Evolutionary conservation across 305 asterid genomes (phyloP), one percentile per base, ranked within the genome.

Genomic region (Fraxinus paxiana): DNA sequence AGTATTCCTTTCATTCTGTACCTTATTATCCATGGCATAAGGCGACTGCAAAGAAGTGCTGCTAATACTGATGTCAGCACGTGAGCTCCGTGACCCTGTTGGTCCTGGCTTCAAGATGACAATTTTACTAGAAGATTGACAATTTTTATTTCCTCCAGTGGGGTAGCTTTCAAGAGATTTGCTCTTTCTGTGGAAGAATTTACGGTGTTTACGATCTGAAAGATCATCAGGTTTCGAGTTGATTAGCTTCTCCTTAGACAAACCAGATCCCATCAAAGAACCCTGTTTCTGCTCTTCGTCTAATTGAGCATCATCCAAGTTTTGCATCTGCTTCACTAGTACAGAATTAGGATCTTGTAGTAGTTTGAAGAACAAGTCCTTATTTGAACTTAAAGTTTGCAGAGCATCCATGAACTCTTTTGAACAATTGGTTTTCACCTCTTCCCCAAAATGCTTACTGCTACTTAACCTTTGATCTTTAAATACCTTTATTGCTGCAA

Each of bases 71-170:
- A 61, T 78, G 43, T 84, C 84, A 59, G 83, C 80, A 78, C 82
- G 85, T 10, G 90, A 88, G 84, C 88, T 87, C 54, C 26, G 85
- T 31, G 82, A 82, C 80, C 94, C 80, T n/a, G 80, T 76, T 17
- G 89, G 87, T 73, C 97, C 97, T 20, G 98, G 98, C 85, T 89
- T 94, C 84, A 91, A 82, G 79, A 94, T 82, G 70, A 92, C 92
- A 78, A 92, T 91, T 87, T 89, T 90, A 87, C 88, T 90, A 28
- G 90, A 82, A 76, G 91, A 82, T 81, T 85, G 91, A 81, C 83
- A 43, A 54, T 84, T 92, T 63, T 86, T 91, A 81, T 87, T 87
- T 83, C 78, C 91, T 63, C 84, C 84, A 59, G 85, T 54, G 13
- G 95, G 86, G 80, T 61, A 89, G 81, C 84, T 75, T 20, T 90